phyloP scores from a whole-genome alignment of 164 flowering plant genomes.

The Saururus chinensis region DNA sequence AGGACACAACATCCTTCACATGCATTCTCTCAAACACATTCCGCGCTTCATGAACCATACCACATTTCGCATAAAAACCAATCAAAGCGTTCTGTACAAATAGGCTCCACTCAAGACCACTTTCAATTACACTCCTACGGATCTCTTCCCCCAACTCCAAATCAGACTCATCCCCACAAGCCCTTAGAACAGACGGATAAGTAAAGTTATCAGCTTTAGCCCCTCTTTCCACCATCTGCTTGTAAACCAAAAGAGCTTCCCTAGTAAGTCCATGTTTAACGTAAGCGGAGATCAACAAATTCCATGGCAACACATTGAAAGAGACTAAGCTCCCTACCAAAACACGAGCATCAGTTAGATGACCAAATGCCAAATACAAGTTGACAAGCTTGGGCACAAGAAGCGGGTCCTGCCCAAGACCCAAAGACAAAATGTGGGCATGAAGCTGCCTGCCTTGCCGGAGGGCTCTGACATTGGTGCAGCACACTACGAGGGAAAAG shows the following conservation, averaged over 20 bases:
- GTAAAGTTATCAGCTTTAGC: conserved; percentile 42
- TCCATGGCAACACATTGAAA: conserved; percentile 36
- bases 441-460: conserved; percentile 39
- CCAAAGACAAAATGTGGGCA: conserved; percentile 24
- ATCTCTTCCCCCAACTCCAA: conserved; percentile 31
- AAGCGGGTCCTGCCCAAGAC: conserved; percentile 24
- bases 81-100: conserved; percentile 50
- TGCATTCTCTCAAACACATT: conserved; percentile 42
- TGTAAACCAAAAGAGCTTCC: conserved; percentile 30
- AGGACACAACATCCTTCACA: conserved; percentile 40
- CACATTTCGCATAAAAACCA: conserved; percentile 45
- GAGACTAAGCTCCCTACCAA: conserved; percentile 21
- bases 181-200: conserved; percentile 51
- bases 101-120: conserved; percentile 20
- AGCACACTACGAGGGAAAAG: conserved; percentile 28
- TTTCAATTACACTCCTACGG: conserved; percentile 20
- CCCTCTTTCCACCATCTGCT: conserved; percentile 30
- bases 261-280: conserved; percentile 22
- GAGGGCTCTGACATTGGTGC: conserved; percentile 22
- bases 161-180: conserved; percentile 42
- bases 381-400: conserved; percentile 40
- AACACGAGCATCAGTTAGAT: conserved; percentile 23
- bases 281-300: conserved; percentile 37
- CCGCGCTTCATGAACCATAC: conserved; percentile 28
- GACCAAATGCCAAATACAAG: conserved; percentile 27